Conservation (phyloP, 805 yeast species). For the Clavispora carvajalis region DNA sequence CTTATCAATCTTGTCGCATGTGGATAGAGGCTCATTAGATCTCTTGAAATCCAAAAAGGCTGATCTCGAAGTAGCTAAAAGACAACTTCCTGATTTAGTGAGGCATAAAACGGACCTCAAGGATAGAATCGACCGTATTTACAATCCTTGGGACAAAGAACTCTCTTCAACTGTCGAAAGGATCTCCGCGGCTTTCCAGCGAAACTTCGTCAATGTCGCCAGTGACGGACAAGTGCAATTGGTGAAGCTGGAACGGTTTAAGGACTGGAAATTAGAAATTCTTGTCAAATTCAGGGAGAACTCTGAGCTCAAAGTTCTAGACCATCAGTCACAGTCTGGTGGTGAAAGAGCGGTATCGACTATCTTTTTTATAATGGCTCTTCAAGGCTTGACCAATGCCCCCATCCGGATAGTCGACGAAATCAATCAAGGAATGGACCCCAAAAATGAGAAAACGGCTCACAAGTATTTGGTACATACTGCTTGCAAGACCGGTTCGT, state of each 20-base stretch:
- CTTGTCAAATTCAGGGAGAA: constrained; percentile 80
- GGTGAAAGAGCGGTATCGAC: constrained; percentile 97
- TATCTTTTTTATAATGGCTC: constrained; percentile 79
- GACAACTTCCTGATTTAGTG: constrained; percentile 33
- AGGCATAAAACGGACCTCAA: constrained; percentile 23
- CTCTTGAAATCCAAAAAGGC: constrained; percentile 35
- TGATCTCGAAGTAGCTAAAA: constrained; percentile 29
- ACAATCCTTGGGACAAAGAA: constrained; percentile 55
- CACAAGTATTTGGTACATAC: constrained; percentile 81
- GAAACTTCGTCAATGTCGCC: constrained; percentile 67
- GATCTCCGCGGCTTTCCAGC: constrained; percentile 62
- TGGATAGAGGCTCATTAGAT: constrained; percentile 34
- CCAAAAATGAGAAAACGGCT: constrained; percentile 80
- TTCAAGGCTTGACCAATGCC: constrained; percentile 81
- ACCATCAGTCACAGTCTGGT: constrained; percentile 91
- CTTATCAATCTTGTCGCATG: constrained; percentile 29
- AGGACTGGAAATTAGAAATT: constrained; percentile 81
- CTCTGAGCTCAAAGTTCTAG: constrained; percentile 63
- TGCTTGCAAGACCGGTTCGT: constrained; percentile 54
- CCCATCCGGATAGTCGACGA: constrained; percentile 97
- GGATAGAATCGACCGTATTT: constrained; percentile 33
- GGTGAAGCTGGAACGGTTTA: constrained; percentile 45
- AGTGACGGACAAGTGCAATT: constrained; percentile 81
- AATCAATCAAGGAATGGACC: constrained; percentile 98
- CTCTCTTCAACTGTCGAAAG: constrained; percentile 46